Conservation (phyloP, 1,284 basidiomycete genomes). For the Ceratobasidium sp. region DNA sequence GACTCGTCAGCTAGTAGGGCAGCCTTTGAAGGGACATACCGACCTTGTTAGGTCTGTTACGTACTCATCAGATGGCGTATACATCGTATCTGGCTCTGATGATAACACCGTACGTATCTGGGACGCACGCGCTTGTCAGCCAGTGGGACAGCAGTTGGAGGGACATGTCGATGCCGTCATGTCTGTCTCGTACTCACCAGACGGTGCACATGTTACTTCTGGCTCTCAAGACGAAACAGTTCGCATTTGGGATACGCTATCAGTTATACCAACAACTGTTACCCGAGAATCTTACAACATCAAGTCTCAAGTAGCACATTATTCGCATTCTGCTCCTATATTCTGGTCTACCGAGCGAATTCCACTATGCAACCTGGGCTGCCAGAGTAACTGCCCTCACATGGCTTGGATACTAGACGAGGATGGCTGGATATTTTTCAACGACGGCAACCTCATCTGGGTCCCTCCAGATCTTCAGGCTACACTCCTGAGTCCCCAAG, state of each 20-base stretch:
- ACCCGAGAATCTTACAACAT: too few relatives aligned
- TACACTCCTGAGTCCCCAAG: background rate
- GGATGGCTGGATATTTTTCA: slow-evolving; percentile 6
- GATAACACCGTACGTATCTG: slow-evolving; percentile 24
- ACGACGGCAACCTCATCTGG: background rate
- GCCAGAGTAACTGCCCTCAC: background rate
- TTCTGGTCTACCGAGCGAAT: background rate
- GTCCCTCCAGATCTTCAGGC: background rate
- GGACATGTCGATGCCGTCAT: background rate
- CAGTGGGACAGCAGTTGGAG: background rate
- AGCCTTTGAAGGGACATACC: slow-evolving; percentile 21
- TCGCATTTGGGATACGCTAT: background rate
- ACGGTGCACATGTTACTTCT: background rate
- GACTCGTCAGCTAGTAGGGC: background rate
- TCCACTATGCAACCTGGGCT: background rate
- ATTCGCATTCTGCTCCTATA: too few relatives aligned
- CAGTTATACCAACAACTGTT: too few relatives aligned
- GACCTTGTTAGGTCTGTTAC: background rate
- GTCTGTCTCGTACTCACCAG: background rate
- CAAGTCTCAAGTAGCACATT: too few relatives aligned
- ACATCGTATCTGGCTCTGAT: background rate
- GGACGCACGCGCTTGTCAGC: background rate
- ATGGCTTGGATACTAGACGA: background rate
- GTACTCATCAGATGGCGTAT: background rate
- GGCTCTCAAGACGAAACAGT: background rate